These are phyloP conservation scores for Trifolium fragiferum DNA, from an alignment of 306 rosid genomes.

Conservation along the genomic window DNA sequence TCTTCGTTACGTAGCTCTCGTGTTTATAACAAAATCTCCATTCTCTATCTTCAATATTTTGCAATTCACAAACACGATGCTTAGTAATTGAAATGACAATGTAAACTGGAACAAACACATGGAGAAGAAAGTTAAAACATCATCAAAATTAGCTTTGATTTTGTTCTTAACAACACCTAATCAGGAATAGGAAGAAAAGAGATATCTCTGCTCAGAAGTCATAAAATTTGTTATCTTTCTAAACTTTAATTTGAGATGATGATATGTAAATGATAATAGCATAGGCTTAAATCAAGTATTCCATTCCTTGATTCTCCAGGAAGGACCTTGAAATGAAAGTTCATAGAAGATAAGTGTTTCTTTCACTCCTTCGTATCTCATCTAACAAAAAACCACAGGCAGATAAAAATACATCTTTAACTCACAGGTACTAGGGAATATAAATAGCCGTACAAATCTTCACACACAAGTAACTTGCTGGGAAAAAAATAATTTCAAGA, in stretches of 20 bases:
- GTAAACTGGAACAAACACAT: conserved; percentile 15
- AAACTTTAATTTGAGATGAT: conserved; percentile 6
- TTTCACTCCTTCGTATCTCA: not conserved
- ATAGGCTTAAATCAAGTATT: conserved; percentile 1
- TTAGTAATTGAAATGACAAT: not conserved
- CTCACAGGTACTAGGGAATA: not conserved
- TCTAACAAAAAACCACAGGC: not conserved
- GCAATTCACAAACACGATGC: not conserved
- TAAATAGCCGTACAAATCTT: not conserved
- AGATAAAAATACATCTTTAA: conserved; percentile 1
- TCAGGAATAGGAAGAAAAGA: not conserved
- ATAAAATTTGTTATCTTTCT: conserved; percentile 12
- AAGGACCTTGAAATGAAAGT: not conserved
- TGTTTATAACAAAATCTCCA: not conserved
- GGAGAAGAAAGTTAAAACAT: not conserved
- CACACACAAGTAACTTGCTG: not conserved
- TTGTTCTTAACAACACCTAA: conserved; percentile 1
- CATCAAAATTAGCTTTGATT: not conserved
- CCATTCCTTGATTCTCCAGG: conserved; percentile 19
- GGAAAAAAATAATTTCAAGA: not conserved
- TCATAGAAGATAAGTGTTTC: conserved; percentile 10
- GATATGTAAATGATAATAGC: not conserved
- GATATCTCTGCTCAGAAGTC: not conserved
- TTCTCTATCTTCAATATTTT: conserved; percentile 7
- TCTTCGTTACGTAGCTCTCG: not conserved